Percentiles rank a stretch among this genome's conserved stretches.
Conservation (phyloP, 768 basidiomycete genomes). For the Calvatia gigantea region DNA sequence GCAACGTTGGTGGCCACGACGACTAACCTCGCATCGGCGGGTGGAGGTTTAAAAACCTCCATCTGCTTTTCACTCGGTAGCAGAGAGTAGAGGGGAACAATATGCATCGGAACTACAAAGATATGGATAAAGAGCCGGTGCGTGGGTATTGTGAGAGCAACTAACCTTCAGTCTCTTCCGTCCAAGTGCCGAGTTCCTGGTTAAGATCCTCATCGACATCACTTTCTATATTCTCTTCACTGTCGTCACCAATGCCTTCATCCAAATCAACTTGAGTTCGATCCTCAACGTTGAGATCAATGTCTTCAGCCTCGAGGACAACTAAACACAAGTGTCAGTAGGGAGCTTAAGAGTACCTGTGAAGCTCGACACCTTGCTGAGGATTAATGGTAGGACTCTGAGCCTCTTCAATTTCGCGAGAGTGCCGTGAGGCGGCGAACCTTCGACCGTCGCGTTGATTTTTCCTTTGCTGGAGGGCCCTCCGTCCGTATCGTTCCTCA, state of each 20-base stretch:
- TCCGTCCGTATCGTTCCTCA: constrained; percentile 71
- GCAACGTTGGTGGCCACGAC: constrained; percentile 96
- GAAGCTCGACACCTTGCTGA: constrained; percentile 40
- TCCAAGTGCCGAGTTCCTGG: constrained; percentile 54
- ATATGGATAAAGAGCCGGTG: constrained; percentile 5
- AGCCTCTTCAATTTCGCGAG: constrained; percentile 19
- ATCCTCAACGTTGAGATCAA: constrained; percentile 51
- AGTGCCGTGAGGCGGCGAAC: constrained; percentile 15
- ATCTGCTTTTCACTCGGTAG: constrained; percentile 93
- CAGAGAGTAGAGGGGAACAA: constrained; percentile 92
- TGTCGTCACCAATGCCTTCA: constrained; percentile 59
- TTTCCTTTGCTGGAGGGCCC: constrained; percentile 54
- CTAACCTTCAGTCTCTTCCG: constrained; percentile 66
- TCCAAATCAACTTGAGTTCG: constrained; percentile 36
- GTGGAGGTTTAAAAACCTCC: constrained; percentile 86
- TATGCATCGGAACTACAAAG: constrained; percentile 80
- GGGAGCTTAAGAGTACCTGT: not conserved
- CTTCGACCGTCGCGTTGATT: constrained; percentile 16
- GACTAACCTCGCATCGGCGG: constrained; percentile 77
- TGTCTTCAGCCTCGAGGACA: constrained; percentile 67
- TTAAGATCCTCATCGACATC: constrained; percentile 61
- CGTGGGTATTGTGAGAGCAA: constrained; percentile 10
- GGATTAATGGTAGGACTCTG: constrained; percentile 30
- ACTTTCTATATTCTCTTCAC: constrained; percentile 72
- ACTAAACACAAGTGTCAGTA: constrained; percentile 31